Percentiles rank a stretch among this genome's conserved stretches.
These are phyloP conservation scores for Phaeoacremonium minimum DNA, from an alignment of 2,329 filamentous ascomycete genomes.

Conservation along the genomic window DNA sequence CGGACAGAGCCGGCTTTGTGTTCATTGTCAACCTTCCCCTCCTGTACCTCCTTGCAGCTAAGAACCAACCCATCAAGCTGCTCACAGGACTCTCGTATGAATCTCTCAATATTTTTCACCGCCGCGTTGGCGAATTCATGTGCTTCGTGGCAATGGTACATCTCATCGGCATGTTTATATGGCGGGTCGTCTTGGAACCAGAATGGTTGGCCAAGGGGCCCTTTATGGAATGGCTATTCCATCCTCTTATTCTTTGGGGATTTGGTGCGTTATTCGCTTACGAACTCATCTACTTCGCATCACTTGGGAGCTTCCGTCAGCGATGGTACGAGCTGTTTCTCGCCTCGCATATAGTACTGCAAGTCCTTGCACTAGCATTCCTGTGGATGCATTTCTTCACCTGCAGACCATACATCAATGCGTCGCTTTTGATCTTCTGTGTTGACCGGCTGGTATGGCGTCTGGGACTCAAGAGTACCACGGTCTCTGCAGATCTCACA, in stretches of 20 bases:
- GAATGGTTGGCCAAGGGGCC: conserved; percentile 32
- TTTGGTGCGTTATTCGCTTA: conserved; percentile 52
- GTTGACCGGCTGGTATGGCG: conserved; percentile 55
- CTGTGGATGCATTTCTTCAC: conserved; percentile 56
- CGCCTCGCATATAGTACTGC: conserved; percentile 52
- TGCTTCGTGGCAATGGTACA: conserved; percentile 57
- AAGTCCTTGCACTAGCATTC: conserved; percentile 48
- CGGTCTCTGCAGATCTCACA: conserved; percentile 41
- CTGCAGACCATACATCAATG: conserved; percentile 46
- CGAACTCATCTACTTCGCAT: conserved; percentile 58
- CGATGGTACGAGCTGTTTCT: conserved; percentile 62
- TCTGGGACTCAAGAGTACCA: conserved; percentile 43
- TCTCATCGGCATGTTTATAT: conserved; percentile 48
- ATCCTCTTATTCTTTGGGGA: conserved; percentile 48
- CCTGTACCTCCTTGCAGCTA: conserved; percentile 61
- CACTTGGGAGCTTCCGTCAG: conserved; percentile 53
- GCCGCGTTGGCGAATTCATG: conserved; percentile 57
- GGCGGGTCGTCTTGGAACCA: conserved; percentile 46
- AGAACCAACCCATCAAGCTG: conserved; percentile 58
- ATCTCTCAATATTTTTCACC: conserved; percentile 61
- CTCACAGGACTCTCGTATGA: conserved; percentile 64
- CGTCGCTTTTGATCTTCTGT: conserved; percentile 51
- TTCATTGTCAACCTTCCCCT: conserved; percentile 44
- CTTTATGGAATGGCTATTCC: conserved; percentile 44
- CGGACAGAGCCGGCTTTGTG: conserved; percentile 51